Evolutionary conservation across 164 flowering plant species (phyloP), one percentile per base, ranked within the genome.

Genomic region (Dillenia turbinata): DNA sequence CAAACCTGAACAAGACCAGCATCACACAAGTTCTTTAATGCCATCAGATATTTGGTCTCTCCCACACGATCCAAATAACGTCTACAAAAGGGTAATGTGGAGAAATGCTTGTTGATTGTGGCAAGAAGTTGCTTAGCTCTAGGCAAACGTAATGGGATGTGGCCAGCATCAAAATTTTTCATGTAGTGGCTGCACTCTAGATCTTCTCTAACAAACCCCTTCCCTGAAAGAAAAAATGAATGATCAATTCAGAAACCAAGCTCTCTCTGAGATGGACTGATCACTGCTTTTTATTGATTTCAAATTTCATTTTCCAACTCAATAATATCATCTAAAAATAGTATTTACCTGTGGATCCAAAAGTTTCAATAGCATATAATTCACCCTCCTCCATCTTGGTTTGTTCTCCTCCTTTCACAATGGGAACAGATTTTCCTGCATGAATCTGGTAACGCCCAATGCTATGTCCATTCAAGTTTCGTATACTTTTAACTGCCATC

Each of bases 381-480:
- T 94, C 99, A 55, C 99, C 98, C 83, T 94, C 98, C 74, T 94
- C 98, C 98, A 94, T 94, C 76, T 94, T 94, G 49, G 96, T 94
- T 71, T 94, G 99, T 75, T 91, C 99, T 57, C 99, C 96, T 68
- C 97, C 96, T 78, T 94, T 94, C 40, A 94, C 99, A 69, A 94
- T 94, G 2, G 99, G 99, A 22, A 94, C 99, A 63, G 97, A 91
- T 68, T 94, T 94, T 63, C 93, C 97, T 59, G 97, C 99, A 80
- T 94, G 99, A 47, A 94, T 94, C 66, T 94, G 99, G 73, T 94
- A 94, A 10, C 54, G 82, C 44, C 96, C 96, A 68, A 94, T 89
- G 81, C 99, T 94, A 56, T 91, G 99, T 24, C 99, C 99, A 73
- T 94, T 94, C 80, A 94, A 80, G 78, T 94, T 94, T 63, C 97